A percentile compares a stretch with the other conserved stretches of the same genome.
These are phyloP conservation scores for Diplotaxis tenuifolia DNA, from an alignment of 345 rosid species.

Conservation along the genomic window DNA sequence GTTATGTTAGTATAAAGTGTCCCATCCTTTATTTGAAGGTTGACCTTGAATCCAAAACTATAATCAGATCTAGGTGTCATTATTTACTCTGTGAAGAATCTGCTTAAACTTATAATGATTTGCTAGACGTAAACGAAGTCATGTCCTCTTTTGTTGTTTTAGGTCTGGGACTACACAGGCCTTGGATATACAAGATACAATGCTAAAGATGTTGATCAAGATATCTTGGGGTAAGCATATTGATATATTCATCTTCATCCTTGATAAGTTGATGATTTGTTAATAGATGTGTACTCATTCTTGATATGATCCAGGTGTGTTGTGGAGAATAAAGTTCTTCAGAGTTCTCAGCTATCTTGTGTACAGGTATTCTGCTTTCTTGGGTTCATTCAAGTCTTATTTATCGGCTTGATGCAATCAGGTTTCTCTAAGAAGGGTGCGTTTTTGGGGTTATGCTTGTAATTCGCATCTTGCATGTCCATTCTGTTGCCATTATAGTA, in stretches of 20 bases:
- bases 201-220: conserved; percentile 77
- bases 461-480: not conserved
- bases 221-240: conserved; percentile 66
- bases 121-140: not conserved
- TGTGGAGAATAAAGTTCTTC: conserved; percentile 95
- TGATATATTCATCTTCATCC: not conserved
- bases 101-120: not conserved
- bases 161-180: conserved; percentile 99
- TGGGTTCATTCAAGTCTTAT: not conserved
- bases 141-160: conserved; percentile 12
- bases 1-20: not conserved
- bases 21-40: not conserved
- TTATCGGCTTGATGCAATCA: conserved; percentile 1
- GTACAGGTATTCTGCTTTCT: conserved; percentile 52
- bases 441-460: conserved; percentile 1
- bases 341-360: conserved; percentile 64
- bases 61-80: not conserved
- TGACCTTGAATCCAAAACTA: not conserved
- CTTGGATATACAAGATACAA: conserved; percentile 75
- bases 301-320: conserved; percentile 64
- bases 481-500: not conserved
- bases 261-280: conserved; percentile 1
- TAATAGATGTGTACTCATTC: conserved; percentile 11
- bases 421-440: not conserved
- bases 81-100: not conserved